A percentile compares a stretch with the other conserved stretches of the same genome.
phyloP scores from a whole-genome alignment of 176 grass and related monocot species.

The Phoenix dactylifera region DNA sequence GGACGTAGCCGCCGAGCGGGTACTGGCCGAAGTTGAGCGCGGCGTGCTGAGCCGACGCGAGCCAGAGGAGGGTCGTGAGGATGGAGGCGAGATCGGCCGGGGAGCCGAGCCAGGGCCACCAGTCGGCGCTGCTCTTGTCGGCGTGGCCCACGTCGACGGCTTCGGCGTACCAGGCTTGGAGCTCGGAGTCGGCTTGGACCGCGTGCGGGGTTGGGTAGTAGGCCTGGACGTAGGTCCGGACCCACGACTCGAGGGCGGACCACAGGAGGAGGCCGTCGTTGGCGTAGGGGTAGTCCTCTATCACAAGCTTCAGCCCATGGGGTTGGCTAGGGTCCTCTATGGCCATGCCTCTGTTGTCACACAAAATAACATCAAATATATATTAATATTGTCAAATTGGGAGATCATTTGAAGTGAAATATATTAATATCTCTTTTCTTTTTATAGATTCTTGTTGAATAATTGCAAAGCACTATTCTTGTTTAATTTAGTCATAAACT shows the following conservation, averaged over 20 bases:
- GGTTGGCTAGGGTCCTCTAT: constrained; percentile 64
- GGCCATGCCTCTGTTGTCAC: constrained; percentile 60
- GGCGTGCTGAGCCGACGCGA: constrained; percentile 85
- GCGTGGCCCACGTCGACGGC: constrained; percentile 61
- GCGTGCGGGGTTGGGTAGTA: constrained; percentile 52
- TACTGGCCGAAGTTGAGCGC: constrained; percentile 99
- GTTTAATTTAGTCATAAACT: too few species aligned
- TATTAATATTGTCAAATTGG: too few species aligned
- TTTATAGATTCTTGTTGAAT: too few species aligned
- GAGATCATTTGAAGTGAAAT: too few species aligned
- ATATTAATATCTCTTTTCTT: too few species aligned
- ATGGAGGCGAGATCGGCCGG: constrained; percentile 47
- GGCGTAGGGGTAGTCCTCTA: constrained; percentile 96
- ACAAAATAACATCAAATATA: too few species aligned
- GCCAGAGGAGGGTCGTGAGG: constrained; percentile 78
- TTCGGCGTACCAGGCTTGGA: constrained; percentile 81
- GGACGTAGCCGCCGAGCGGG: constrained; percentile 86
- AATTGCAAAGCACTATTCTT: too few species aligned
- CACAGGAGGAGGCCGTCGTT: constrained; percentile 77
- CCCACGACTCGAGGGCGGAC: constrained; percentile 64
- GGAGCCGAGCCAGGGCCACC: constrained; percentile 69
- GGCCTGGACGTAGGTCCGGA: constrained; percentile 38
- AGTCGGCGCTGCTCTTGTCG: constrained; percentile 63
- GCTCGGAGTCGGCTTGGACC: constrained; percentile 55
- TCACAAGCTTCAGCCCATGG: constrained; percentile 59